These are phyloP conservation scores for Trypanosoma vivax DNA, from an alignment of 208 protist genomes.

Conservation along the genomic window DNA sequence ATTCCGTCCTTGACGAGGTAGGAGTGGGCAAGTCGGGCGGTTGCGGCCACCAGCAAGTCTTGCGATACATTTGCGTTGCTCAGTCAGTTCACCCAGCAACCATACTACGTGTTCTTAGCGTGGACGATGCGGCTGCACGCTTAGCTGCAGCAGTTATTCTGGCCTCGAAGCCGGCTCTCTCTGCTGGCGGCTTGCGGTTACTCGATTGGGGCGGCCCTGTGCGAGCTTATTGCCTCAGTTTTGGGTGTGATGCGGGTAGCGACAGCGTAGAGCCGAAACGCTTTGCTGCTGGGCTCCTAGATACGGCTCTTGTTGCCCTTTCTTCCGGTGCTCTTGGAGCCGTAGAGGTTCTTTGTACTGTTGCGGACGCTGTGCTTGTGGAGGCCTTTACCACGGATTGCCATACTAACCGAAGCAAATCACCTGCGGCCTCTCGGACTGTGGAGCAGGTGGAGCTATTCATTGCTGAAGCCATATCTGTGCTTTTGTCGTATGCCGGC, in stretches of 20 bases:
- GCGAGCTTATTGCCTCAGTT: slow-evolving; percentile 1
- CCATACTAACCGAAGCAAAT: neutral
- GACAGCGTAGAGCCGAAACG: slow-evolving; percentile 26
- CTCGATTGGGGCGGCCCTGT: slow-evolving; percentile 11
- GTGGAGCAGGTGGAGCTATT: slow-evolving; percentile 23
- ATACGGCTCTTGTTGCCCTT: slow-evolving; percentile 34
- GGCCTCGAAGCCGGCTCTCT: slow-evolving; percentile 31
- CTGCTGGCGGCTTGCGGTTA: slow-evolving; percentile 25
- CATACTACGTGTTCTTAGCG: slow-evolving; percentile 27
- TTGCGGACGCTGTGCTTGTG: slow-evolving; percentile 40
- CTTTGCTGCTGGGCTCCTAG: slow-evolving; percentile 36
- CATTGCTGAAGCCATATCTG: slow-evolving; percentile 17
- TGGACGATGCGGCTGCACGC: neutral
- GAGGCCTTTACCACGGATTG: neutral
- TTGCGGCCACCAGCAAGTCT: neutral
- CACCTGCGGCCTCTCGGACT: neutral
- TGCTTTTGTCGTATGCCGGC: slow-evolving; percentile 49
- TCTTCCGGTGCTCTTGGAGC: slow-evolving; percentile 50
- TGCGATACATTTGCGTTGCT: slow-evolving; percentile 53
- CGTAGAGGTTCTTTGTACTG: slow-evolving; percentile 36
- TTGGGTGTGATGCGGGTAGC: neutral
- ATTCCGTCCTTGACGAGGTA: slow-evolving; percentile 25
- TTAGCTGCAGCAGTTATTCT: slow-evolving; percentile 22
- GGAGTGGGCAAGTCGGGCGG: neutral
- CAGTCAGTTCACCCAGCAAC: slow-evolving; percentile 67